These are phyloP conservation scores for Alternaria sp. DNA, from an alignment of 2,329 filamentous ascomycete genomes.

Conservation along the genomic window DNA sequence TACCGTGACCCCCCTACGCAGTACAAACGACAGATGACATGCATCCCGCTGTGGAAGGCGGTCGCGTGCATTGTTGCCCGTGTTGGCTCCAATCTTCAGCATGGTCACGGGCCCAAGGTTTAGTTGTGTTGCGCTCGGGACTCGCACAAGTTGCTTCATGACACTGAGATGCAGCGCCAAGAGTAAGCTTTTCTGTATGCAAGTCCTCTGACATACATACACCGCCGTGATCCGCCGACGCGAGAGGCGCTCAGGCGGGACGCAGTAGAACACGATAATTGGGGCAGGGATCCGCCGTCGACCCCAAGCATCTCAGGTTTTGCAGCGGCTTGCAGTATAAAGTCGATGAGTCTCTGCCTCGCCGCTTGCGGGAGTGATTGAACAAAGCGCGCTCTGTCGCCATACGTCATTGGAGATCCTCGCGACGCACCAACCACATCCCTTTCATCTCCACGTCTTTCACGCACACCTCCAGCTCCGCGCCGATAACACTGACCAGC, in stretches of 20 bases:
- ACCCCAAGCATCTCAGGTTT: constrained; percentile 19
- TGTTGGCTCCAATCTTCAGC: constrained; percentile 3
- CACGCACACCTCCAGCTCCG: constrained; percentile 14
- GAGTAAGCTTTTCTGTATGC: constrained; percentile 8
- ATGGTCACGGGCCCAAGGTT: not conserved
- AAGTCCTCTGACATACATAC: constrained; percentile 14
- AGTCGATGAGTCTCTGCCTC: constrained; percentile 1
- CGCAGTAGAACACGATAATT: constrained; percentile 13
- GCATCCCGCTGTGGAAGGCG: constrained; percentile 10
- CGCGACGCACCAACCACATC: constrained; percentile 31
- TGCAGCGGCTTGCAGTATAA: constrained; percentile 20
- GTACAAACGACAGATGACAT: constrained; percentile 8
- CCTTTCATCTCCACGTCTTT: constrained; percentile 18
- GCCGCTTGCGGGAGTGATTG: not conserved
- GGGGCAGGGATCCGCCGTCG: constrained; percentile 22
- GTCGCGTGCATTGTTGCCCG: constrained; percentile 40
- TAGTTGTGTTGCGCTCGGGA: constrained; percentile 2
- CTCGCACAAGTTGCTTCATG: constrained; percentile 7
- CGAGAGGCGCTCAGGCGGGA: constrained; percentile 11
- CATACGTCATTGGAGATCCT: constrained; percentile 23
- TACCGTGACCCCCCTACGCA: constrained; percentile 8
- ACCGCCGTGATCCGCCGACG: constrained; percentile 30
- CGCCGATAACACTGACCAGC: constrained; percentile 34
- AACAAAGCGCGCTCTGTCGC: constrained; percentile 23
- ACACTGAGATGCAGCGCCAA: not conserved